Conservation (phyloP, 192 early-diverging fungal species). For the Coemansia sp. region DNA sequence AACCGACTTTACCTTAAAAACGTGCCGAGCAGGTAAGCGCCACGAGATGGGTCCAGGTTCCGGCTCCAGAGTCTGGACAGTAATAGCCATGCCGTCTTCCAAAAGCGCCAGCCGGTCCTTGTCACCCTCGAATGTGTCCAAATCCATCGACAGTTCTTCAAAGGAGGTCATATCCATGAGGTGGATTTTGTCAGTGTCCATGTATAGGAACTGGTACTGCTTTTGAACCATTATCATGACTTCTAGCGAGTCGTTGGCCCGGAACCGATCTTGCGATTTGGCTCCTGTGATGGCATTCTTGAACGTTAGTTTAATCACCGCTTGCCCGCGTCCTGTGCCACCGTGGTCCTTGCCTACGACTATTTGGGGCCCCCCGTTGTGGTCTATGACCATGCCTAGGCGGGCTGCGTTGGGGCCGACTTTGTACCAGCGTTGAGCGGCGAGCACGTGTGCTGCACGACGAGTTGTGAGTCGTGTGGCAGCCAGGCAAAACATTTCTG, state of each 20-base stretch:
- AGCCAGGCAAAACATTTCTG: neutral
- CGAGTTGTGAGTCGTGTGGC: neutral
- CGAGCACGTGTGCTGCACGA: neutral
- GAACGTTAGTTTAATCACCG: constrained; percentile 69
- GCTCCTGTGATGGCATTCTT: constrained; percentile 63
- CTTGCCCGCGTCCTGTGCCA: constrained; percentile 68
- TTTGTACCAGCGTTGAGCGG: constrained; percentile 31
- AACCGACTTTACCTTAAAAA: constrained; percentile 59
- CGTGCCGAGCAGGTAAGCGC: constrained; percentile 60
- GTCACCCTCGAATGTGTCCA: constrained; percentile 61
- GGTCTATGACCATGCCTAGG: constrained; percentile 69
- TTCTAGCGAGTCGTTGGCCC: constrained; percentile 68
- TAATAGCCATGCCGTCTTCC: constrained; percentile 57
- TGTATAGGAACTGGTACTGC: constrained; percentile 73
- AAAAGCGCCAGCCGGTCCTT: constrained; percentile 50
- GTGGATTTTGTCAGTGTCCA: constrained; percentile 61
- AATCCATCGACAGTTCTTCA: constrained; percentile 66
- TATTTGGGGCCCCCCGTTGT: constrained; percentile 64
- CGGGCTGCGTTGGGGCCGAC: constrained; percentile 49
- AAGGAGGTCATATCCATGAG: constrained; percentile 68
- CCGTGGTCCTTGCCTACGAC: constrained; percentile 66
- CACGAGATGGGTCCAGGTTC: constrained; percentile 60
- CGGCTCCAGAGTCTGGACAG: constrained; percentile 60
- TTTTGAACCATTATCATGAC: constrained; percentile 67
- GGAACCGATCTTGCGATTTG: constrained; percentile 68